Base-by-base conservation (phyloP, 2,329 filamentous ascomycete species). In the Knoxdaviesia proteae region DNA sequence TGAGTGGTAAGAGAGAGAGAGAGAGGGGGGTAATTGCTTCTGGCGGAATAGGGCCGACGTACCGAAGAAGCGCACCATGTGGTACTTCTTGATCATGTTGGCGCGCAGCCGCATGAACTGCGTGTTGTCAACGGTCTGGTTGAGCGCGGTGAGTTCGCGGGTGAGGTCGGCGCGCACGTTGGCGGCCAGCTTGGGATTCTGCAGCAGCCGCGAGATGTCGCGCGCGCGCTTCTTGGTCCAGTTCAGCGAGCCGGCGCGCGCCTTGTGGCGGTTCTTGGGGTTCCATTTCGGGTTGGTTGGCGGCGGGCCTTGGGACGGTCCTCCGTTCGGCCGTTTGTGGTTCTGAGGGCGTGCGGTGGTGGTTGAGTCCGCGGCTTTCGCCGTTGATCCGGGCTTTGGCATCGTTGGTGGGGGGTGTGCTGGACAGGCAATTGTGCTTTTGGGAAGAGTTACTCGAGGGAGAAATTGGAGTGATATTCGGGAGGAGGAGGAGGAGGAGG, bases 51-150 rank as follows among this genome's bases (percentile, higher is more conserved):
- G 20, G 20, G 20, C 20, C 20, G 2, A 52, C 68, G 42, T 64
- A 81, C 82, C 83, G 58, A 88, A 88, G 56, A 90, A 90, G 32
- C 83, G 67, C 41, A 88, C 74, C 71, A 84, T 87, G 56, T 88
- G 82, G 52, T 86, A 90, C 56, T 77, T 80, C 41, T 66, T 66
- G 47, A 87, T 84, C 71, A 87, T 83, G 46, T 74, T 67, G 50
- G 68, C 68, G 49, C 74, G 68, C 53, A 67, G 68, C 59, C 74
- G 77, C 51, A 75, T 73, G 45, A 68, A 65, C 46, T 71, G 62
- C 40, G 69, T 65, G 47, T 71, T 66, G 5, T 59, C 64, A 45
- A 87, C 63, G 52, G 81, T 77, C 48, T 71, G 64, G 56, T 74
- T 68, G 52, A 77, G 77, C 5, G 76, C 68, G 39, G 68, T 69